Conservation (phyloP, 202 grass and related monocot species). For the Tripidium arundinaceum region DNA sequence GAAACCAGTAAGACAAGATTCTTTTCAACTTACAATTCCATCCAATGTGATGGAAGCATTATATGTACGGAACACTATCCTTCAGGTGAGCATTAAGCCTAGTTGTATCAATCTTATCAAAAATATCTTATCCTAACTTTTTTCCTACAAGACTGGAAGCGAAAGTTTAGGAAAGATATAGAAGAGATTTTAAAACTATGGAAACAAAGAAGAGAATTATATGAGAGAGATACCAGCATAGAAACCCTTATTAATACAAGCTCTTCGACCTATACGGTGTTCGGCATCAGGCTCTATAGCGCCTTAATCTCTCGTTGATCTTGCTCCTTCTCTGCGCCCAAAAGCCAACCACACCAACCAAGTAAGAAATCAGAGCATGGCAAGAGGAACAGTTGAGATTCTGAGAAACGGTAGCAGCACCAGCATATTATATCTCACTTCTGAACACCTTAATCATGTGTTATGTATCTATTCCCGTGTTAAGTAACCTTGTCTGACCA, state of each 20-base stretch:
- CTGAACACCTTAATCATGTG: no score
- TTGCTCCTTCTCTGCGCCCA: no score
- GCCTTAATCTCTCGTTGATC: no score
- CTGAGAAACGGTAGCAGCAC: no score
- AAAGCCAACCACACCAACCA: no score
- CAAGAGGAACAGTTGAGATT: no score
- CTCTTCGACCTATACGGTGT: slow-evolving; percentile 82
- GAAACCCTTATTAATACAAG: slow-evolving; percentile 74
- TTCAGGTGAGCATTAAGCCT: slow-evolving; percentile 89
- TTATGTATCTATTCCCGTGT: no score
- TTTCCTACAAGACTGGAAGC: slow-evolving; percentile 56
- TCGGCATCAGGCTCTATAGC: no score
- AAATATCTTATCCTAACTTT: slow-evolving; percentile 40
- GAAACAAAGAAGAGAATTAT: background rate
- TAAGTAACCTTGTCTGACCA: no score
- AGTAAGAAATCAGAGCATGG: no score
- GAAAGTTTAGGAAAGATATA: slow-evolving; percentile 11
- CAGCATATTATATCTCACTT: no score
- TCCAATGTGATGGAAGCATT: slow-evolving; percentile 98
- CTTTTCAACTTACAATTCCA: slow-evolving; percentile 70
- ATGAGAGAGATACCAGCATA: slow-evolving; percentile 41
- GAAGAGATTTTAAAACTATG: background rate
- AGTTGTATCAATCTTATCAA: slow-evolving; percentile 77
- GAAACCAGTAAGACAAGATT: slow-evolving; percentile 2
- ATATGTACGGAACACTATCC: slow-evolving; percentile 98